Evolutionary conservation across 2,329 filamentous ascomycete genomes (phyloP), one percentile per base, ranked within the genome.

Genomic region (Leptosphaerulina australis): DNA sequence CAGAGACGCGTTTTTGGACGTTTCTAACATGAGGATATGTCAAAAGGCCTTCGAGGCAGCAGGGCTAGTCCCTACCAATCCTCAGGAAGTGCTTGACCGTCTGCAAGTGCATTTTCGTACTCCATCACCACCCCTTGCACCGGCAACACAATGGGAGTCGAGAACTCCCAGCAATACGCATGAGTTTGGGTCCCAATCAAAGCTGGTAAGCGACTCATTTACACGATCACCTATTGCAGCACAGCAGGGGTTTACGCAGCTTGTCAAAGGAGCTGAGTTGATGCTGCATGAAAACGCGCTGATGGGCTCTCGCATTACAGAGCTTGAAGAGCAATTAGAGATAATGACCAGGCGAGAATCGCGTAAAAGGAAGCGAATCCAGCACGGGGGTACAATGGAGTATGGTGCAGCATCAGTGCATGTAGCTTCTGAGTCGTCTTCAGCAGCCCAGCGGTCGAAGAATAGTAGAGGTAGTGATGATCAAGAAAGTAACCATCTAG

Each of bases 311-410:
- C 18, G 30, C 10, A 44, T 26, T 28, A 15, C 17, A 20, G 41
- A 44, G 30, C 41, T 44, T 35, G 28, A 35, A 40, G 28, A 35
- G 29, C 29, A 30, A 30, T 15, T 30, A 15, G 29, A 12, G 17
- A 14, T 15, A 5, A 30, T 30, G 14, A 30, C 29, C 14, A 30
- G 17, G 29, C 4, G 25, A 12, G 34, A 55, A 55, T 12, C 41
- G 43, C 45, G 51, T 22, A 58, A 55, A 51, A 15, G 51, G 1
- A 58, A 58, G 55, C 43, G 20, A 18, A 52, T 58, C 21, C 31
- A 58, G 55, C 39, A 52, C 14, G 47, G 55, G 4, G 25, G 17
- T 11, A 35, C 7, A 30, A 3, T 30, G 4, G 14, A 35, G 17
- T 35, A 35, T 35, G 17, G 33, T 9, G 8, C 5, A 11, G 33